These are phyloP conservation scores for Funneliformis mosseae DNA, from an alignment of 192 early-diverging fungal species.

Conservation along the genomic window DNA sequence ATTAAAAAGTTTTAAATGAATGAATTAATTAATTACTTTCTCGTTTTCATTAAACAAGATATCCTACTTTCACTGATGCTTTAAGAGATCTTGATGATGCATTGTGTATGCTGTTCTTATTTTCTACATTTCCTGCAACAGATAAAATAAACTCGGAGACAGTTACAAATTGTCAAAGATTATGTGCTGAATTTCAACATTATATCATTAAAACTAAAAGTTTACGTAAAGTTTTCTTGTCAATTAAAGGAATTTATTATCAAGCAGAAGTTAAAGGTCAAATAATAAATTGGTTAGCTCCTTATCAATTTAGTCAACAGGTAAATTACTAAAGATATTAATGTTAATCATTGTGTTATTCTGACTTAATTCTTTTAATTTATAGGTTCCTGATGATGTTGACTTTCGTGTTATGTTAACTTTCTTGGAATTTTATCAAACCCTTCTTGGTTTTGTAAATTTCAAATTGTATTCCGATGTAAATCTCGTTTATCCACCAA, in stretches of 20 bases:
- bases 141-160: conserved; percentile 59
- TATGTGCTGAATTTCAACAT: conserved; percentile 93
- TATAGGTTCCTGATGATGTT: conserved; percentile 81
- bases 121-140: conserved; percentile 84
- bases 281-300: conserved; percentile 92
- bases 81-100: conserved; percentile 96
- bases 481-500: conserved; percentile 92
- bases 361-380: background rate
- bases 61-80: conserved; percentile 92
- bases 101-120: conserved; percentile 94
- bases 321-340: conserved; percentile 38
- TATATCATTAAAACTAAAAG: conserved; percentile 79
- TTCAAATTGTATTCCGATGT: conserved; percentile 86
- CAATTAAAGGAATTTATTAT: conserved; percentile 99
- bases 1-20: background rate
- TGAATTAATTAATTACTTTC: background rate
- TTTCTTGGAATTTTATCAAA: conserved; percentile 95
- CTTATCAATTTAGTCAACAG: conserved; percentile 91
- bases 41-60: conserved; percentile 52
- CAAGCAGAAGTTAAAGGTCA: conserved; percentile 97
- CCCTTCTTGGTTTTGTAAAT: conserved; percentile 92
- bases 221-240: conserved; percentile 90
- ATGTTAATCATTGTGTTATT: conserved; percentile 18
- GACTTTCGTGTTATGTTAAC: conserved; percentile 97
- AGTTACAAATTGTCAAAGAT: conserved; percentile 75